Conservation (phyloP, 176 grass and related monocot genomes). For the Aegilops bicornis region DNA sequence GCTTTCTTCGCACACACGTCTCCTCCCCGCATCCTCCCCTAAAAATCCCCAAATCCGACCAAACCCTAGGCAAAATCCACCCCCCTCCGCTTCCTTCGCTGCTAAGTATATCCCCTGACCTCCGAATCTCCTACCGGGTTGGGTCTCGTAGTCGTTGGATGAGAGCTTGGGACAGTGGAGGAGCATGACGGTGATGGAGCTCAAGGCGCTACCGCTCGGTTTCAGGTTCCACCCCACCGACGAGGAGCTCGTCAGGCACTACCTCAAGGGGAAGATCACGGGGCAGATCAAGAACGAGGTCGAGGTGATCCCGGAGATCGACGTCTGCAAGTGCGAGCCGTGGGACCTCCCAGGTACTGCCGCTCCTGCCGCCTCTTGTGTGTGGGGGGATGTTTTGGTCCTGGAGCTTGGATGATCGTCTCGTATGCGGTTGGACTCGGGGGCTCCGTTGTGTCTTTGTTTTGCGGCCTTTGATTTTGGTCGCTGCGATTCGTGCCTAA, state of each 20-base stretch:
- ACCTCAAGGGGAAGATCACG: slow-evolving; percentile 95
- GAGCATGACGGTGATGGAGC: slow-evolving; percentile 59
- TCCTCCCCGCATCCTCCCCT: neutral
- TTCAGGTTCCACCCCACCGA: slow-evolving; percentile 97
- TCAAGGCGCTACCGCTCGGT: slow-evolving; percentile 77
- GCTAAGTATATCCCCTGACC: slow-evolving; percentile 37
- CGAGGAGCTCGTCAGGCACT: slow-evolving; percentile 89
- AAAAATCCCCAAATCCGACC: slow-evolving; percentile 34
- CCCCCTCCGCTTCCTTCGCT: slow-evolving; percentile 26
- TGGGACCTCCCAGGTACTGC: slow-evolving; percentile 87
- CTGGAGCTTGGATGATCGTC: neutral
- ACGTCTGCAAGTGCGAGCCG: slow-evolving; percentile 99
- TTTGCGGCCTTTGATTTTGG: neutral
- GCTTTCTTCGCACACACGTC: slow-evolving; percentile 46
- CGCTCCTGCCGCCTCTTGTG: neutral
- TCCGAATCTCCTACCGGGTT: neutral
- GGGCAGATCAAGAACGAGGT: slow-evolving; percentile 61
- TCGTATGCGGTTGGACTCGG: neutral
- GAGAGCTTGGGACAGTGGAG: neutral
- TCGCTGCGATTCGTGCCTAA: neutral
- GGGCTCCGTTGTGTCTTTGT: neutral
- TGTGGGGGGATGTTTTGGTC: neutral
- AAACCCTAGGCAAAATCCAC: slow-evolving; percentile 29
- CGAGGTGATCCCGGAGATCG: slow-evolving; percentile 93
- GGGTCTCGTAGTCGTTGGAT: neutral